Conservation (phyloP, 2,329 filamentous ascomycete genomes). For the Lachnellula hyalina region DNA sequence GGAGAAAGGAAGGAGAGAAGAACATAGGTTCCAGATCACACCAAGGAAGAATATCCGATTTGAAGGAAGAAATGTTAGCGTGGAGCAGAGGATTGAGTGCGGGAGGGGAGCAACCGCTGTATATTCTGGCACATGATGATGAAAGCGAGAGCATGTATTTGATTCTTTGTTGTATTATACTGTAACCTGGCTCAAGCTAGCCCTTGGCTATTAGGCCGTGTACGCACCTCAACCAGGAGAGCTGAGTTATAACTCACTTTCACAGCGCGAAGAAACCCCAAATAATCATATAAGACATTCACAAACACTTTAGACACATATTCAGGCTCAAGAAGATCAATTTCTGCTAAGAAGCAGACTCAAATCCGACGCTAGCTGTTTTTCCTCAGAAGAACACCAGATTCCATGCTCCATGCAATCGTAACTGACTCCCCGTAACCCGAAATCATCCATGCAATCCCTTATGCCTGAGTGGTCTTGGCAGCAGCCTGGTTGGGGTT, state of each 20-base stretch:
- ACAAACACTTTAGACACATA: background rate
- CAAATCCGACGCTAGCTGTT: slow-evolving; percentile 16
- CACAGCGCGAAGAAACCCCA: background rate
- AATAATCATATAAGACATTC: background rate
- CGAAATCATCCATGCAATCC: slow-evolving; percentile 6
- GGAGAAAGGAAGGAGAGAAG: slow-evolving; percentile 57
- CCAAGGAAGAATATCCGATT: slow-evolving; percentile 66
- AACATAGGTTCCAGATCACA: slow-evolving; percentile 75
- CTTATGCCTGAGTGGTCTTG: slow-evolving; percentile 31
- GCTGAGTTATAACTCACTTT: background rate
- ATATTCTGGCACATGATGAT: slow-evolving; percentile 54
- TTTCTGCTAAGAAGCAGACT: slow-evolving; percentile 12
- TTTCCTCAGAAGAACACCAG: slow-evolving; percentile 5
- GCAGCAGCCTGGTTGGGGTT: slow-evolving; percentile 41
- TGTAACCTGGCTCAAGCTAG: background rate
- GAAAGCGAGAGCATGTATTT: background rate
- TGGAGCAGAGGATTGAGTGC: slow-evolving; percentile 87
- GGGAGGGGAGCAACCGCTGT: slow-evolving; percentile 77
- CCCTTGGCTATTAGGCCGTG: background rate
- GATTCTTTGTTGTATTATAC: background rate
- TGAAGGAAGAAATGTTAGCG: slow-evolving; percentile 62
- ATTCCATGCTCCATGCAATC: slow-evolving; percentile 10
- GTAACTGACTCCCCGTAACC: slow-evolving; percentile 18
- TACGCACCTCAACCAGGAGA: background rate
- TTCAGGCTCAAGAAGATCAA: background rate